These are phyloP conservation scores for Chrysanthemum makinoi DNA, from an alignment of 129 eudicot genomes.

Conservation along the genomic window DNA sequence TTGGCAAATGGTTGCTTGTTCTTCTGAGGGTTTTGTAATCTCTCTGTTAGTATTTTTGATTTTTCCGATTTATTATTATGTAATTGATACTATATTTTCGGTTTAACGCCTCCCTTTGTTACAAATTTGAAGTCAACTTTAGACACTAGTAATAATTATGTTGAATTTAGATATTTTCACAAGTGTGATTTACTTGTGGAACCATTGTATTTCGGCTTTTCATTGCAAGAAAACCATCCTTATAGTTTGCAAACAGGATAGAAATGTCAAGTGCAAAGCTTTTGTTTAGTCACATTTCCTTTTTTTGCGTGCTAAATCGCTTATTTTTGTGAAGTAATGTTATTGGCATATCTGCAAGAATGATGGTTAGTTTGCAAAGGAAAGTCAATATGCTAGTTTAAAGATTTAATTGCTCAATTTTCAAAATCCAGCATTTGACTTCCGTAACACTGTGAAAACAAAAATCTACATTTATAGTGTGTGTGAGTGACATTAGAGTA, in stretches of 20 bases:
- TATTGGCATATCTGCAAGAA: conserved; percentile 1
- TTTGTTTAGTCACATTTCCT: no score
- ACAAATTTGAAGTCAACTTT: neutral
- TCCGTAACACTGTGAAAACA: neutral
- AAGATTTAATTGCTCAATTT: conserved; percentile 10
- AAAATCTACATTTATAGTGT: conserved; percentile 1
- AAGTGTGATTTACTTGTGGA: no score
- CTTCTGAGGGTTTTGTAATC: conserved; percentile 80
- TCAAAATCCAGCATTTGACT: neutral
- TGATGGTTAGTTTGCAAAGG: neutral
- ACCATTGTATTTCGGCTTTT: no score
- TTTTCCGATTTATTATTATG: neutral
- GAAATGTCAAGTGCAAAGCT: no score
- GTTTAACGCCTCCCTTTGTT: neutral
- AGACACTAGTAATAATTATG: neutral
- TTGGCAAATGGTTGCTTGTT: conserved; percentile 96
- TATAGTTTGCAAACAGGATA: no score
- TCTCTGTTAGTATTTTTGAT: conserved; percentile 62
- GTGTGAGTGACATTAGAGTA: neutral
- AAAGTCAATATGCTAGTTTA: neutral
- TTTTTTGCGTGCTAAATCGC: neutral
- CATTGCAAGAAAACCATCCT: no score
- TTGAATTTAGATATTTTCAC: no score
- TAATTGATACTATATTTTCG: neutral
- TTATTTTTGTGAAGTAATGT: no score